These are phyloP conservation scores for Plectosphaerella cucumerina DNA, from an alignment of 2,329 filamentous ascomycete genomes.

Conservation along the genomic window DNA sequence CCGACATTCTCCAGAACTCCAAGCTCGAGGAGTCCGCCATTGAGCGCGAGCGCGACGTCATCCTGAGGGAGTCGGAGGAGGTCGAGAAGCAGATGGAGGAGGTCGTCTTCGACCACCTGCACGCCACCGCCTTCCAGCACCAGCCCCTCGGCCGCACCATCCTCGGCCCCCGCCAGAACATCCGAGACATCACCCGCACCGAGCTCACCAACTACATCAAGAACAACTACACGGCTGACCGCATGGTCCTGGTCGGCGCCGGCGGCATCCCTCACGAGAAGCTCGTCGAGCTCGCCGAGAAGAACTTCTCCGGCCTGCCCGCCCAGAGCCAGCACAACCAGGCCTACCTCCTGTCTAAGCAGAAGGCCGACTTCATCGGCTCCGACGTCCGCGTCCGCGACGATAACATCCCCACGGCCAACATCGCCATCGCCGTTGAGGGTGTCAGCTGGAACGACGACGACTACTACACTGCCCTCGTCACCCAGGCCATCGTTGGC, in stretches of 20 bases:
- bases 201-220: constrained; percentile 97
- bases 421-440: constrained; percentile 98
- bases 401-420: constrained; percentile 91
- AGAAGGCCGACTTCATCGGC: constrained; percentile 90
- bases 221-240: constrained; percentile 98
- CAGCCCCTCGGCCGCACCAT: constrained; percentile 97
- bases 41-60: constrained; percentile 97
- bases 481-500: constrained; percentile 96
- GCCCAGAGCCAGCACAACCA: constrained; percentile 69
- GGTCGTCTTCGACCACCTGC: constrained; percentile 98
- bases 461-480: constrained; percentile 97
- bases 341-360: constrained; percentile 74
- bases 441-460: constrained; percentile 99
- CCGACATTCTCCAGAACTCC: constrained; percentile 99
- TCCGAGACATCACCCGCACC: constrained; percentile 87
- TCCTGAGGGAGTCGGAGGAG: constrained; percentile 97
- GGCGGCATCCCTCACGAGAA: constrained; percentile 91
- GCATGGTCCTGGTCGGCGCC: constrained; percentile 96
- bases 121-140: constrained; percentile 95
- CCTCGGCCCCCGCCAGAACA: constrained; percentile 96
- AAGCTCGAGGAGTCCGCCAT: constrained; percentile 92
- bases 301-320: constrained; percentile 84
- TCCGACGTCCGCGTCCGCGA: constrained; percentile 95
- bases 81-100: constrained; percentile 99
- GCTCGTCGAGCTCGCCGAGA: constrained; percentile 92